Base-by-base conservation (phyloP, 805 yeast species). In the Yamadazyma sp. region DNA sequence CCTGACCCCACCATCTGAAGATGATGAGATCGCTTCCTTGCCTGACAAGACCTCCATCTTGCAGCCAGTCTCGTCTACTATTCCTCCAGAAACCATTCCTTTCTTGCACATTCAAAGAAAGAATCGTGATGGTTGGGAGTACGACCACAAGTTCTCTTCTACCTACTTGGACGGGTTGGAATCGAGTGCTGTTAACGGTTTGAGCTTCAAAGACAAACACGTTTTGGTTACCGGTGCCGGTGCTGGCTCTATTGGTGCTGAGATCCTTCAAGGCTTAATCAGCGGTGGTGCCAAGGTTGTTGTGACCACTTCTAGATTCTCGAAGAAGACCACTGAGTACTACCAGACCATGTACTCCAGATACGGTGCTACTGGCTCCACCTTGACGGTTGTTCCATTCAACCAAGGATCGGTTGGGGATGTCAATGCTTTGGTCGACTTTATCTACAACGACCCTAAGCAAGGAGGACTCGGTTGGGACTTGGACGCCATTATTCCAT, bases 141-240 rank as follows among this genome's bases (percentile, higher is more conserved):
- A 88, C 63, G 93, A 88, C 66, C 80, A 82, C 55, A 71, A 73
- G 48, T 73, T 86, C 47, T 82, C 99, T 24, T 73, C 90, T 25
- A 55, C 71, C 28, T 93, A 84, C 69, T 77, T 93, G 62, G 90
- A 88, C 59, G 95, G 93, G 42, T 80, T 93, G 58, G 98, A 93
- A 70, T 75, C 77, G 46, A 96, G 95, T 61, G 97, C 99, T 23
- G 79, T 87, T 48, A 93, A 90, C 54, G 99, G 99, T 71, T 77
- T 89, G 40, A 78, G 96, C 26, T 93, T 82, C 73, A 80, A 82
- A 62, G 87, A 80, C 62, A 93, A 89, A 67, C 81, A 82, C 50
- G 96, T 90, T 36, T 77, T 93, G 55, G 74, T 93, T 49, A 93
- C 99, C 33, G 99, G 99, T 75, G 98, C 98, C 35, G 99, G 99